A percentile compares a stretch with the other conserved stretches of the same genome.
Evolutionary conservation across 202 grass and related monocot species (phyloP).

Genomic region (Zoysia matrella): DNA sequence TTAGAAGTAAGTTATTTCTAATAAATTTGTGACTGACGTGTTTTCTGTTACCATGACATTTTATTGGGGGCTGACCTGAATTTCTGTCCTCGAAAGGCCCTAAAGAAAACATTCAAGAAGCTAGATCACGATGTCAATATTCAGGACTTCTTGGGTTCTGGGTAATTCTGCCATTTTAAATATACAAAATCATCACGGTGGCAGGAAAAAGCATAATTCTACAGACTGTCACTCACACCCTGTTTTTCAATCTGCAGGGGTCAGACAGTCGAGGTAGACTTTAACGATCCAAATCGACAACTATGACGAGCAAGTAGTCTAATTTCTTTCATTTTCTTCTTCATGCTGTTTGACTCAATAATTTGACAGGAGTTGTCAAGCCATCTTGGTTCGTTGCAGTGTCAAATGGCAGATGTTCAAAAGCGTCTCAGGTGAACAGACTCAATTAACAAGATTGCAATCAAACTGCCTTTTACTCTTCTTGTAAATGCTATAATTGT

Average conservation of each 20-base stretch:
- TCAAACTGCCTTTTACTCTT: slow-evolving; percentile 6
- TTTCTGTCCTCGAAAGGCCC: slow-evolving; percentile 54
- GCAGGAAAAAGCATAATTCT: not conserved
- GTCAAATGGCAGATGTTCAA: slow-evolving; percentile 54
- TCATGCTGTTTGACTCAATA: slow-evolving; percentile 21
- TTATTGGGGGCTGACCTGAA: slow-evolving; percentile 28
- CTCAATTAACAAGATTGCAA: slow-evolving; percentile 8
- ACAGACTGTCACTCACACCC: slow-evolving; percentile 35
- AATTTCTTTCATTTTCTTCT: slow-evolving; percentile 22
- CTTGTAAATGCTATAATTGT: slow-evolving; percentile 43
- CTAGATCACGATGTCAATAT: slow-evolving; percentile 92
- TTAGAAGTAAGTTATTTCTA: slow-evolving; percentile 72
- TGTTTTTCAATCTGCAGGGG: slow-evolving; percentile 60
- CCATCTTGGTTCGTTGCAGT: slow-evolving; percentile 63
- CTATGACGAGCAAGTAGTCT: slow-evolving; percentile 7
- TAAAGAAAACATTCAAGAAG: slow-evolving; percentile 99
- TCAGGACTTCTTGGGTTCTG: slow-evolving; percentile 76
- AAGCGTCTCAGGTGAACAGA: slow-evolving; percentile 61
- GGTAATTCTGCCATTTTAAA: slow-evolving; percentile 53
- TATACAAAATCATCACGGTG: slow-evolving; percentile 8
- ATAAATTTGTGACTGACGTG: not conserved
- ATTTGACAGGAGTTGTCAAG: slow-evolving; percentile 58
- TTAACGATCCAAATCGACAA: not conserved
- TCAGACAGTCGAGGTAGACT: slow-evolving; percentile 79
- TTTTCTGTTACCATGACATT: slow-evolving; percentile 13